These are phyloP conservation scores for Delphinella strobiligena DNA, from an alignment of 2,329 filamentous ascomycete genomes.

Conservation along the genomic window DNA sequence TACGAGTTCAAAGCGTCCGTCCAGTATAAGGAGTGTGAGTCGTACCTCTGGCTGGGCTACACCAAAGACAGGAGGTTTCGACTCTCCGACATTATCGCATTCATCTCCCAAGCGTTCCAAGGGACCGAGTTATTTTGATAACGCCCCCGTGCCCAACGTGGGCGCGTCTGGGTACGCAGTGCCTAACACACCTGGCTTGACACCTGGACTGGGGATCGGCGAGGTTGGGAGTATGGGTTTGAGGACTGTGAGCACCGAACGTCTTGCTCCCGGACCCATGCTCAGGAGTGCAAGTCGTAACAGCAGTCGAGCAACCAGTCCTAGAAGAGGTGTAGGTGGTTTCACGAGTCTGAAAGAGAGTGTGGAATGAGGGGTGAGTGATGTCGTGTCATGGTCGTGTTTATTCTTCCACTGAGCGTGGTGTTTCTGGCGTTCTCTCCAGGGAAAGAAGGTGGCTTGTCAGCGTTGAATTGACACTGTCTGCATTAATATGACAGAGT, in stretches of 20 bases:
- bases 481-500: too few relatives aligned
- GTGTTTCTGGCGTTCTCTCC: too few relatives aligned
- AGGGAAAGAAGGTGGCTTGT: too few relatives aligned
- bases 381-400: too few relatives aligned
- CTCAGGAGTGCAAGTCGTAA: background rate
- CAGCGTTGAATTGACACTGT: too few relatives aligned
- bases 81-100: slow-evolving; percentile 7
- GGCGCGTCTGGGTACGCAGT: background rate
- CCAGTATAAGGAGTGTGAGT: slow-evolving; percentile 24
- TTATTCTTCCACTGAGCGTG: too few relatives aligned
- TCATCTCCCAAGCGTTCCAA: slow-evolving; percentile 1
- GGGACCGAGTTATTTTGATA: slow-evolving; percentile 37
- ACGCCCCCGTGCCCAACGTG: background rate
- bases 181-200: background rate
- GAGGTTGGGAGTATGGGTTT: slow-evolving; percentile 2
- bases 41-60: slow-evolving; percentile 56
- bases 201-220: background rate
- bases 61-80: slow-evolving; percentile 42
- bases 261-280: slow-evolving; percentile 10
- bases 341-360: background rate
- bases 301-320: background rate
- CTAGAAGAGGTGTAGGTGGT: background rate
- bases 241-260: slow-evolving; percentile 13
- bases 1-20: too few relatives aligned
- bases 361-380: background rate